phyloP scores from a whole-genome alignment of 2,329 filamentous ascomycete species.

The Pseudogymnoascus sp. region DNA sequence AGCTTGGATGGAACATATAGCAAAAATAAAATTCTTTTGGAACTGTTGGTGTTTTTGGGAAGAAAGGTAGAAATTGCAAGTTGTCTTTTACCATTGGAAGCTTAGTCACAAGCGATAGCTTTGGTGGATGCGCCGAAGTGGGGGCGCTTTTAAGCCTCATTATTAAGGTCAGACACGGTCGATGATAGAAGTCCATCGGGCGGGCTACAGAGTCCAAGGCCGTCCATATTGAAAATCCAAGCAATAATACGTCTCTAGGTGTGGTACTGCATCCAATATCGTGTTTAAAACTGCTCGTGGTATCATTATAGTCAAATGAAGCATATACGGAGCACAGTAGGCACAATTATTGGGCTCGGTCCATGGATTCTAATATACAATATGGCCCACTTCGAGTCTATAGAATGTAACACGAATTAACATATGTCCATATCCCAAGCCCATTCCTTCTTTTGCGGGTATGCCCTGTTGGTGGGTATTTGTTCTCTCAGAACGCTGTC shows the following conservation, averaged over 20 bases:
- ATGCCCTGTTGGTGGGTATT: neutral
- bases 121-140: neutral
- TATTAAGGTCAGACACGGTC: neutral
- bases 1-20: conserved; percentile 2
- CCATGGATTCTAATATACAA: neutral
- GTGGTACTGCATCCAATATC: neutral
- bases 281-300: neutral
- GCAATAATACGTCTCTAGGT: neutral
- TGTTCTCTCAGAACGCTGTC: neutral
- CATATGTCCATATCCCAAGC: neutral
- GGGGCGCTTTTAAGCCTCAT: neutral
- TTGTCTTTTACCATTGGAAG: conserved; percentile 7
- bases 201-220: neutral
- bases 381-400: neutral
- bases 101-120: conserved; percentile 8
- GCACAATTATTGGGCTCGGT: neutral
- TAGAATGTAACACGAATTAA: neutral
- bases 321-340: neutral
- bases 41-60: conserved; percentile 4
- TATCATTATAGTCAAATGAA: neutral
- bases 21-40: conserved; percentile 1
- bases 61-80: conserved; percentile 4
- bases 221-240: neutral
- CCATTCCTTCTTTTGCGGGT: neutral
- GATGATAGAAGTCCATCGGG: neutral